Evolutionary conservation across 208 protist genomes (phyloP), one percentile per base, ranked within the genome.

Genomic region (Crithidia bombi): DNA sequence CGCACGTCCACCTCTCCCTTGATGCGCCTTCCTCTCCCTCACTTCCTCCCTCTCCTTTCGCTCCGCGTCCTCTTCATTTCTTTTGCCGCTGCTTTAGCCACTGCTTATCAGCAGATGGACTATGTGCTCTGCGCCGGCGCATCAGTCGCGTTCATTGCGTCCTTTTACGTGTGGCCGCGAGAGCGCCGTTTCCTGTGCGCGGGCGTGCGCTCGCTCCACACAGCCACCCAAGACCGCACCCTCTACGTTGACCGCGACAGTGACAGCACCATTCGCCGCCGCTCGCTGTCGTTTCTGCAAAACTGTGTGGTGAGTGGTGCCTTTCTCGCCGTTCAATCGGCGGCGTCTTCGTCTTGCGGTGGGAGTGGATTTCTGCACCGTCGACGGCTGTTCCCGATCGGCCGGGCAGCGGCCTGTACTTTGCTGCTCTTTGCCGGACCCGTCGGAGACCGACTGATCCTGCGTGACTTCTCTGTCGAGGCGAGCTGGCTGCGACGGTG

Each of bases 131-230:
- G 66, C 38, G 43, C 68, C 17, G 51, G 69, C 11, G 55, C 85
- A 17, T 85, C 72, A 9, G 36, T 61, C 14, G 65, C 69, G 14
- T 90, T 94, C 54, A 64, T 94, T 47, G 75, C 70, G 3, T 66
- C 83, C 21, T 90, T 94, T 50, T 94, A 89, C 54, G 23, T 80
- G 1, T 94, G 83, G 86, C 70, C 64, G 19, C 50, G 62, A 21
- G 83, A 91, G 50, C 81, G 78, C 26, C 49, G 63, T 1, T 89
- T 90, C 57, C 23, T 85, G 0, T 28, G 14, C 17, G 19, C 51
- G 0, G 71, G 65, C 28, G 7, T 85, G 19, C 56, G 32, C 19
- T 76, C 87, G 26, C 70, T 93, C 3, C 39, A 67, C 38, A 56
- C 38, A 7, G 84, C 87, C 3, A 77, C 80, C 1, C 10, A 19